Evolutionary conservation across 225 moss, liverwort and hornwort species (phyloP).

Genomic region (Bryoerythrophyllum caledonicum): DNA sequence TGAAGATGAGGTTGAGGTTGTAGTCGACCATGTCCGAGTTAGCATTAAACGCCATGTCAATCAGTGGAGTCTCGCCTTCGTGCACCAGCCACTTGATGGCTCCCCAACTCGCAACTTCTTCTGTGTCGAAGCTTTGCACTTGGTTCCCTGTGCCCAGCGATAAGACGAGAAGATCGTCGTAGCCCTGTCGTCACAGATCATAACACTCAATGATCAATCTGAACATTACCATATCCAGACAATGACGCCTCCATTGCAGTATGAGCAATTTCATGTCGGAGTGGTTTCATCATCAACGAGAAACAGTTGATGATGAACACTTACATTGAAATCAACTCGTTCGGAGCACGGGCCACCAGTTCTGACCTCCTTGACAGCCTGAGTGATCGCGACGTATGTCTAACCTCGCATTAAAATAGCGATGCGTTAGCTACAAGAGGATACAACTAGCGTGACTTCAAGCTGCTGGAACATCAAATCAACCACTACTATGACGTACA

Average conservation of each 20-base stretch:
- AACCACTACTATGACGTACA: background rate
- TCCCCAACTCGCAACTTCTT: slow-evolving; percentile 56
- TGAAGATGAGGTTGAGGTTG: slow-evolving; percentile 58
- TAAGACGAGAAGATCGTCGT: slow-evolving; percentile 50
- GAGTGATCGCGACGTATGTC: slow-evolving; percentile 66
- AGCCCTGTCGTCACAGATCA: slow-evolving; percentile 32
- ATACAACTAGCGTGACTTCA: no score
- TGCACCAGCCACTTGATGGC: slow-evolving; percentile 50
- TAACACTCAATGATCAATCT: background rate
- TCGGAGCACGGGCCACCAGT: slow-evolving; percentile 42
- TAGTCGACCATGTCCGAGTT: slow-evolving; percentile 67
- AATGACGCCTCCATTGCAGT: background rate
- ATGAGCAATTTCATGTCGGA: background rate
- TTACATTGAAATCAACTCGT: slow-evolving; percentile 39
- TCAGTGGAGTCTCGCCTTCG: slow-evolving; percentile 44
- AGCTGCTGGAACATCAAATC: no score
- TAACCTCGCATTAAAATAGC: slow-evolving; percentile 1
- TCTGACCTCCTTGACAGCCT: slow-evolving; percentile 58
- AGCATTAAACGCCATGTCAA: slow-evolving; percentile 57
- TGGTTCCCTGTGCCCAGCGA: slow-evolving; percentile 64
- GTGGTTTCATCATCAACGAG: background rate
- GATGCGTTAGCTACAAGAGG: no score
- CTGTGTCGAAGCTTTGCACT: slow-evolving; percentile 33
- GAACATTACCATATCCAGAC: background rate
- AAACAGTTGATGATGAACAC: background rate